Evolutionary conservation across 1,284 basidiomycete genomes (phyloP), one percentile per base, ranked within the genome.

Genomic region (Cutaneotrichosporon daszewskae): DNA sequence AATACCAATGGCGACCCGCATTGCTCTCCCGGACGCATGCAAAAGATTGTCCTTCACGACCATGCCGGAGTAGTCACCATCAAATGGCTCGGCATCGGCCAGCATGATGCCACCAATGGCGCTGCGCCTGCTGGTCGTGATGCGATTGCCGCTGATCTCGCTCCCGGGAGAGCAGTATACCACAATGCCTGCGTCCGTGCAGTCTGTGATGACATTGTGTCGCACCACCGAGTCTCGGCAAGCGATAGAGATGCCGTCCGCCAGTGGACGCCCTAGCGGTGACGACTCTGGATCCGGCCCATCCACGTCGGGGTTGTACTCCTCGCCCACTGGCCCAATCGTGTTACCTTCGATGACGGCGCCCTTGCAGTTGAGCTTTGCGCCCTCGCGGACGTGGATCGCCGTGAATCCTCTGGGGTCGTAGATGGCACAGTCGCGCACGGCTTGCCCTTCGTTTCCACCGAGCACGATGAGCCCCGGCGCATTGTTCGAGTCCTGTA

Each of bases 1-100:
- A 22, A 74, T 49, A 9, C 73, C 74, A 39, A 76, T 72, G 7
- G 71, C 74, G n/a, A 75, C 64, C 23, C 74, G 66, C 49, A 76
- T 72, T 24, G 69, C 59, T 1, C 57, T 39, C 6, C 41, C 46
- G 0, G 59, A 59, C 1, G 70, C 70, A 31, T 69, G 62, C 24
- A 73, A 59, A 14, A 62, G 64, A 57, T 76, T 76, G 45, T 56
- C 58, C 28, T 59, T 54, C 41, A 76, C 66, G 5, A 62, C 41
- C 14, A 65, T 64, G 7, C 64, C 65, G 0, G 56, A 55, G 54
- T 72, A 76, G 40, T 72, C 64, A 5, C 73, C 73, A 11, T 64
- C 55, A 32, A 69, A 73, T 0, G 74, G 74, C 3, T 58, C 55
- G 9, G 58, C 60, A 45, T 76, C 73, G 17, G 74, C 72, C 48